Evolutionary conservation across 768 basidiomycete genomes (phyloP).

Genomic region (Rhodotorula paludigena): DNA sequence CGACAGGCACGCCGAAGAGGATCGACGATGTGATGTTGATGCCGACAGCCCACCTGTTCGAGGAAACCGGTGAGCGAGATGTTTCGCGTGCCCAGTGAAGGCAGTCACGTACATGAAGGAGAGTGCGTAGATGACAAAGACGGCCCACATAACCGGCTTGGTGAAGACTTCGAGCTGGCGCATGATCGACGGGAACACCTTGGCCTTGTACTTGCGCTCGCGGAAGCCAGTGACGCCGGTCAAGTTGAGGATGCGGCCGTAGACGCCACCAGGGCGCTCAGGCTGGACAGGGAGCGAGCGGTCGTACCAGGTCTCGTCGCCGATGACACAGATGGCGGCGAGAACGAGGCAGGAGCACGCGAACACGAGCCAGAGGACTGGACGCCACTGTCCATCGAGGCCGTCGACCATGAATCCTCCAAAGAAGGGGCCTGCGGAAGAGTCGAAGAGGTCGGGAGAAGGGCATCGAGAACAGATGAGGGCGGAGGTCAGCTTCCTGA

Average conservation of each 20-base stretch:
- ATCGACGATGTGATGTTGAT: constrained; percentile 38
- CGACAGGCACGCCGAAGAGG: constrained; percentile 14
- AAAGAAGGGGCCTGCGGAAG: neutral
- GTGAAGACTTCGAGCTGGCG: constrained; percentile 30
- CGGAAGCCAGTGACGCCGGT: constrained; percentile 31
- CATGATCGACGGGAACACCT: constrained; percentile 16
- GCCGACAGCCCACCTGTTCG: constrained; percentile 15
- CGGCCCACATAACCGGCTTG: constrained; percentile 22
- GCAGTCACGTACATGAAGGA: too few relatives aligned
- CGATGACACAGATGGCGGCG: constrained; percentile 17
- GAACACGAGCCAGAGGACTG: constrained; percentile 38
- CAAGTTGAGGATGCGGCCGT: constrained; percentile 27
- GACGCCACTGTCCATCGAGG: constrained; percentile 31
- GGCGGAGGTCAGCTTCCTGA: too few relatives aligned
- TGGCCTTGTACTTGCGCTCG: constrained; percentile 32
- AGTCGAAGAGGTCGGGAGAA: too few relatives aligned
- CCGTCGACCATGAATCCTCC: constrained; percentile 30
- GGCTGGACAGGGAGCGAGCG: constrained; percentile 25
- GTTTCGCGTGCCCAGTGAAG: too few relatives aligned
- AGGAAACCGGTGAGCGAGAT: neutral
- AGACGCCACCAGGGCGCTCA: constrained; percentile 13
- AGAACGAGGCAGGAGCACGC: constrained; percentile 26
- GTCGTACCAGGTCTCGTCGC: constrained; percentile 39
- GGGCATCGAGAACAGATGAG: neutral
- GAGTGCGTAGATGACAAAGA: constrained; percentile 34